Evolutionary conservation across 257 asterid genomes (phyloP), one percentile per base, ranked within the genome.

Genomic region (Rubia yunnanensis): DNA sequence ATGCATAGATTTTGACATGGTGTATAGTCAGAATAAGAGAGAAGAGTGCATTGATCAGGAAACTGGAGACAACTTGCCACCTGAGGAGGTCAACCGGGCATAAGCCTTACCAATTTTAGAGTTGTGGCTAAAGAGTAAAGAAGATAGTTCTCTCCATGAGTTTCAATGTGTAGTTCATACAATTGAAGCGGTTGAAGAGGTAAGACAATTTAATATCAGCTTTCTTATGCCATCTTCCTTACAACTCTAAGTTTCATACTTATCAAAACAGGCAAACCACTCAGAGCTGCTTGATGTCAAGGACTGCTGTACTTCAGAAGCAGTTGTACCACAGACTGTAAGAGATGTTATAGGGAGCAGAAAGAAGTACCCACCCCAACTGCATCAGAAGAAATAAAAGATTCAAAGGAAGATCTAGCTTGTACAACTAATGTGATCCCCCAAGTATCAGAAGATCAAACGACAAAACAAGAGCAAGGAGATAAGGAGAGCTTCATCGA

Each of bases 91-190:
- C 58, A 64, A 46, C 38, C 68, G 50, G 24, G 68, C 15, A 48
- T 46, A 27, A 17, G 13, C 54, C 56, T 34, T 18, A 15, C 27
- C 26, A 44, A 46, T 28, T 44, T 46, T 39, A 32, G 28, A 7
- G 41, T 64, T 27, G 68, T 44, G 68, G 68, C 59, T 53, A 39
- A 76, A n/a, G n/a, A n/a, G n/a, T n/a, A n/a, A n/a, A 70, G 73
- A 63, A 73, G 74, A 68, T 35, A 36, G 46, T 70, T 59, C 63
- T 66, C 66, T 10, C n/a, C 50, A 71, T 52, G 81, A 65, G 61
- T 50, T 61, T 72, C 74, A 74, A 49, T 55, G 34, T 50, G 28
- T 38, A 30, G 57, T 74, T 59, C 39, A 67, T 36, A 69, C 35
- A 20, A 18, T 59, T 64, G 49, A 35, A 24, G 66, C 67, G 28